Evolutionary conservation across 106 monocot species (phyloP).

Genomic region (Dendrobium catenatum): DNA sequence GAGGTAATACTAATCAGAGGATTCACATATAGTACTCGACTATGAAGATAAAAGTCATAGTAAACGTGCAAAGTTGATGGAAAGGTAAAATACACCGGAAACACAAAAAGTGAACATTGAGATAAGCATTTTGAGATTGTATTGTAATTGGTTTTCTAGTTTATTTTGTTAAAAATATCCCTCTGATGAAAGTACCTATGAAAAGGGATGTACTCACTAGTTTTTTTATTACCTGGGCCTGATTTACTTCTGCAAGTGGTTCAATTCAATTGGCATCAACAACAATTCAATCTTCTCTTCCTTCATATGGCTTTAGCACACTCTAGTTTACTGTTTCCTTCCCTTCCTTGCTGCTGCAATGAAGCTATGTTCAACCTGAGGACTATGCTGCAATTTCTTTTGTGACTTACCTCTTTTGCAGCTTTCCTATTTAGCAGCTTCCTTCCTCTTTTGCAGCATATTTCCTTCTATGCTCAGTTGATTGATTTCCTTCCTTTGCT

Average conservation of each 20-base stretch:
- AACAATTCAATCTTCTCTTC: neutral
- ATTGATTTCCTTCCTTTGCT: no score
- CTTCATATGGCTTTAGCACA: neutral
- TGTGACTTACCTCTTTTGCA: neutral
- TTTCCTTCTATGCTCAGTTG: no score
- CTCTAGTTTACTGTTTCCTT: neutral
- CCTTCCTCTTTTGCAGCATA: no score
- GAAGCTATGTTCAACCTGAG: neutral
- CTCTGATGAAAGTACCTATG: no score
- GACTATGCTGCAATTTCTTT: neutral
- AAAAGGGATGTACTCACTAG: neutral
- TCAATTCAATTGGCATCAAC: neutral
- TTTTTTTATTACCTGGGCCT: neutral
- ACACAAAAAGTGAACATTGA: neutral
- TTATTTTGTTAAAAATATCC: neutral
- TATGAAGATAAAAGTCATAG: no score
- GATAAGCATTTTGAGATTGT: neutral
- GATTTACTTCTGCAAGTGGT: neutral
- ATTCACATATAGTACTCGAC: no score
- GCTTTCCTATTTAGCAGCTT: no score
- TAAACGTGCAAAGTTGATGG: no score
- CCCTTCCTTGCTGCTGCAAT: neutral
- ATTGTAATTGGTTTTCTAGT: neutral
- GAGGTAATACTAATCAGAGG: no score
- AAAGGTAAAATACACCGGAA: neutral